Conservation (phyloP, 2,329 filamentous ascomycete genomes). For the Aureobasidium sp. region DNA sequence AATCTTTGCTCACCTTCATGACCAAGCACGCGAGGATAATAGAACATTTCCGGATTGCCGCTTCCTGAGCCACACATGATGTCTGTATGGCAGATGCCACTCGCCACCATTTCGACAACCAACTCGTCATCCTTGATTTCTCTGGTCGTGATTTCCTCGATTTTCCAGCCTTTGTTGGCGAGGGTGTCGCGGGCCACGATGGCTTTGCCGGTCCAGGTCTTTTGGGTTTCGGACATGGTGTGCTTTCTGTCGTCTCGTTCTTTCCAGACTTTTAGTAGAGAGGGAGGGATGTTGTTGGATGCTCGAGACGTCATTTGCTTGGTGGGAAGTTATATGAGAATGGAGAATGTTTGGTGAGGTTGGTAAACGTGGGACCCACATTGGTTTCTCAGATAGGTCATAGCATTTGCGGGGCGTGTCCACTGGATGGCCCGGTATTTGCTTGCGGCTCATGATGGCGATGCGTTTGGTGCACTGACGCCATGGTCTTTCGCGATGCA, state of each 20-base stretch:
- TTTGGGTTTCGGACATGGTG: conserved; percentile 3
- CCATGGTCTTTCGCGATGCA: too few species aligned
- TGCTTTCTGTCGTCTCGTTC: conserved; percentile 19
- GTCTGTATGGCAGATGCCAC: conserved; percentile 50
- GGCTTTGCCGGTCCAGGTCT: conserved; percentile 26
- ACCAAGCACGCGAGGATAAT: conserved; percentile 45
- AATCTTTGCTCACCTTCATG: conserved; percentile 50
- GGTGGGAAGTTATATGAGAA: too few species aligned
- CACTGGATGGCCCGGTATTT: neutral
- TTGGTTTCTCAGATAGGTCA: neutral
- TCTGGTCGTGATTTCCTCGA: conserved; percentile 33
- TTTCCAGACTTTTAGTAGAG: conserved; percentile 24
- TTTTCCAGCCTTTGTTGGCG: conserved; percentile 34
- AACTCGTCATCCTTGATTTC: conserved; percentile 42
- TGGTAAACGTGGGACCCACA: too few species aligned
- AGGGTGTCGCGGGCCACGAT: conserved; percentile 35
- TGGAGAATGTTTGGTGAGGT: too few species aligned
- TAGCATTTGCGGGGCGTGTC: neutral
- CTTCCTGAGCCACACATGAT: conserved; percentile 39
- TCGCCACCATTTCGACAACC: conserved; percentile 47
- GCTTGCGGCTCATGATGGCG: neutral
- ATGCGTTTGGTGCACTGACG: too few species aligned
- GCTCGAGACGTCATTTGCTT: conserved; percentile 21
- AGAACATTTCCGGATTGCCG: conserved; percentile 30
- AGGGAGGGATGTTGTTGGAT: conserved; percentile 25